A percentile compares a stretch with the other conserved stretches of the same genome.
phyloP scores from a whole-genome alignment of 495 filamentous ascomycete species.

The Aspergillus incahuasiensis region DNA sequence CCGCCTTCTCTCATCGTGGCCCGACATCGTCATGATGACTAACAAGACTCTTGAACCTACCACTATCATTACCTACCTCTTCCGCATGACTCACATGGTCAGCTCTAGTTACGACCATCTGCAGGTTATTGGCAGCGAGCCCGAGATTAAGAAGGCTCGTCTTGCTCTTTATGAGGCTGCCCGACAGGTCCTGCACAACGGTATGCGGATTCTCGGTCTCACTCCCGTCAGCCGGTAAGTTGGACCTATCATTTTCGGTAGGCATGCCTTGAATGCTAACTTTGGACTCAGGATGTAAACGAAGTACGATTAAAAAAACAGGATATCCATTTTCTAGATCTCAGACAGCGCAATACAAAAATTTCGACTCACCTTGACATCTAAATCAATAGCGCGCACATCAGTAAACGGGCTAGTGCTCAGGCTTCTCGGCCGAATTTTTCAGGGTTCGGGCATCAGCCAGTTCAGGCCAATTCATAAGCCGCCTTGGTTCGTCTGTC shows the following conservation, averaged over 20 bases:
- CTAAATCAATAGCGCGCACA: not conserved
- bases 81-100: conserved; percentile 80
- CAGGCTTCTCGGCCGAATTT: not conserved
- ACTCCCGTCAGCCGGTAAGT: conserved; percentile 66
- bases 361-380: not conserved
- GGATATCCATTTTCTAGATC: not conserved
- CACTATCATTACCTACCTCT: conserved; percentile 74
- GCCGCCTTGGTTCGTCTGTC: not conserved
- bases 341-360: conserved; percentile 8
- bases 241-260: not conserved
- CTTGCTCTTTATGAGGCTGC: conserved; percentile 81
- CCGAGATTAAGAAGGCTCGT: conserved; percentile 67
- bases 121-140: conserved; percentile 69
- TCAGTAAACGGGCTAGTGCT: not conserved
- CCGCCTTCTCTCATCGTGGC: conserved; percentile 56
- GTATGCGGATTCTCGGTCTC: conserved; percentile 77
- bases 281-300: conserved; percentile 15
- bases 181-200: conserved; percentile 72
- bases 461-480: not conserved
- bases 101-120: conserved; percentile 82
- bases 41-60: conserved; percentile 61
- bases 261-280: not conserved
- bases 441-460: not conserved
- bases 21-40: conserved; percentile 58
- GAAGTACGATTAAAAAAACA: not conserved